Evolutionary conservation across 2,329 filamentous ascomycete genomes (phyloP).

Genomic region (Delphinella strobiligena): DNA sequence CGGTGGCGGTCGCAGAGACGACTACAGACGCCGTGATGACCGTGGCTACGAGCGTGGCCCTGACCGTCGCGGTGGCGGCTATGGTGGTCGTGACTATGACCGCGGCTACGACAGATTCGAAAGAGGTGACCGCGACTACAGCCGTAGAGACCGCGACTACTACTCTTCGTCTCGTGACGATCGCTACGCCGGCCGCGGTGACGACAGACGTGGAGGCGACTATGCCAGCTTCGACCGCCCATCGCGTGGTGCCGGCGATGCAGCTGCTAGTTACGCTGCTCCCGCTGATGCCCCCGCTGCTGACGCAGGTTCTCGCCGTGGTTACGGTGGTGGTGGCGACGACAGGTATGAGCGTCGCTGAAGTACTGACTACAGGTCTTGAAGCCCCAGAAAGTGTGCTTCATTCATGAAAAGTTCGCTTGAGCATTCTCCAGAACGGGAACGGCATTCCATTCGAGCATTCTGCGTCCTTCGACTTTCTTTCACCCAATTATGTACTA

Average conservation of each 20-base stretch:
- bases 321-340: slow-evolving; percentile 6
- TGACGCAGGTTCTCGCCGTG: slow-evolving; percentile 6
- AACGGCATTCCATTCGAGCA: slow-evolving; percentile 1
- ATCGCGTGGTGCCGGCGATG: slow-evolving; percentile 6
- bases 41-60: slow-evolving; percentile 34
- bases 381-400: neutral
- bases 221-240: slow-evolving; percentile 24
- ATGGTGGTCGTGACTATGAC: slow-evolving; percentile 17
- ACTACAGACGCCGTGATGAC: slow-evolving; percentile 34
- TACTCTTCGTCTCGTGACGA: slow-evolving; percentile 10
- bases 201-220: slow-evolving; percentile 25
- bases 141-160: slow-evolving; percentile 15
- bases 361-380: slow-evolving; percentile 7
- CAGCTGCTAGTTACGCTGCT: slow-evolving; percentile 5
- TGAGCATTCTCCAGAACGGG: slow-evolving; percentile 2
- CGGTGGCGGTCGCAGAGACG: slow-evolving; percentile 34
- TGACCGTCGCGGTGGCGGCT: slow-evolving; percentile 27
- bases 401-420: slow-evolving; percentile 2
- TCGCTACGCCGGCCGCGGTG: slow-evolving; percentile 19
- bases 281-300: slow-evolving; percentile 5
- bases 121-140: slow-evolving; percentile 28
- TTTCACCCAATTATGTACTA: slow-evolving; percentile 9
- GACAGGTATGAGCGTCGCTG: slow-evolving; percentile 10
- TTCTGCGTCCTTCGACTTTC: slow-evolving; percentile 2
- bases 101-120: slow-evolving; percentile 15